These are phyloP conservation scores for Pyrus pyrifolia DNA, from an alignment of 306 rosid genomes.

Conservation along the genomic window DNA sequence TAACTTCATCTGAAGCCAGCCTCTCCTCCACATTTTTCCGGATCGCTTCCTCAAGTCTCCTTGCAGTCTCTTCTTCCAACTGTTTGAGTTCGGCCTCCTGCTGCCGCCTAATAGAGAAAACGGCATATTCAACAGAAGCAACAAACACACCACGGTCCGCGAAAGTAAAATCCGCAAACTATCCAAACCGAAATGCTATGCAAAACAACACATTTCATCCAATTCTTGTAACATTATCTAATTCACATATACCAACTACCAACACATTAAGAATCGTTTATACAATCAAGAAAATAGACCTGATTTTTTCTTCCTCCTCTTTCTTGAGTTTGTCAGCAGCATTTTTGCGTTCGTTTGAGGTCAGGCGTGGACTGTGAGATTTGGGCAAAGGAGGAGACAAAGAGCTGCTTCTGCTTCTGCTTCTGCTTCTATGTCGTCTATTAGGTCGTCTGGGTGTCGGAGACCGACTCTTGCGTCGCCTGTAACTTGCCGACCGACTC, in stretches of 20 bases:
- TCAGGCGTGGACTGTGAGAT: conserved; percentile 42
- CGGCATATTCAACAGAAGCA: not conserved
- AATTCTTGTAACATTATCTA: too few species aligned
- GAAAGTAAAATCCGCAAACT: too few species aligned
- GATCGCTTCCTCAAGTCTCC: conserved; percentile 68
- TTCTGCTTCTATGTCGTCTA: conserved; percentile 31
- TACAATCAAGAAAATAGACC: conserved; percentile 13
- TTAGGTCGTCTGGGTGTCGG: conserved; percentile 36
- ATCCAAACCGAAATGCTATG: too few species aligned
- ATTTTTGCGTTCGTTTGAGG: conserved; percentile 29
- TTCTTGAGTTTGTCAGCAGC: conserved; percentile 39
- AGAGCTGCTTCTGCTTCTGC: conserved; percentile 30
- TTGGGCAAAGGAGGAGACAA: conserved; percentile 46
- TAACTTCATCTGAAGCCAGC: conserved; percentile 52
- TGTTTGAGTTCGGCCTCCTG: conserved; percentile 61
- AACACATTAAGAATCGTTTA: not conserved
- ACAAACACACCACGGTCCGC: too few species aligned
- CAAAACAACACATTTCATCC: too few species aligned
- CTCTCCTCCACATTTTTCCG: conserved; percentile 60
- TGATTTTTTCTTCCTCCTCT: conserved; percentile 46
- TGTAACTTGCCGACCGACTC: conserved; percentile 30
- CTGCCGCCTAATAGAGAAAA: conserved; percentile 47
- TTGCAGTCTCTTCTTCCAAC: conserved; percentile 76
- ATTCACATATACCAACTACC: not conserved
- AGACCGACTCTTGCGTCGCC: conserved; percentile 37